Base-by-base conservation (phyloP, 176 grass and related monocot genomes). In the Oryza meyeriana region DNA sequence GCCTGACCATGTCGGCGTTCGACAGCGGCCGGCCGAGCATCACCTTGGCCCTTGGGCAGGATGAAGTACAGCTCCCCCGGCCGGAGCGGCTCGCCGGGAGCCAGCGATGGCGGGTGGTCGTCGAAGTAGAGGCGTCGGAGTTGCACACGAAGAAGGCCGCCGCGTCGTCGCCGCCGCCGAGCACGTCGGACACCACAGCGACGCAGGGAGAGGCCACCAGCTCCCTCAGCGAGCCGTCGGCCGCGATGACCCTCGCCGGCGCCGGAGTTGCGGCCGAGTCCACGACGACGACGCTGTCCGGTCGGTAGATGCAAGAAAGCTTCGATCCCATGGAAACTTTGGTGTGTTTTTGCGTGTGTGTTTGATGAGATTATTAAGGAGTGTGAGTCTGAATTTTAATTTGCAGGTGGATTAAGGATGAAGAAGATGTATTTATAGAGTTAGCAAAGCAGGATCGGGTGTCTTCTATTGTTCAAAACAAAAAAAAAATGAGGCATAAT, bases 111-210 rank as follows among this genome's bases (percentile, higher is more conserved):
- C 10, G 85, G 64, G 59, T 16, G 11, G 10, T 74, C 42, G 79
- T 87, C 74, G 42, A 94, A 91, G 75, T 89, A 91, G 28, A 94
- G 92, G 40, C 71, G 73, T 94, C 89, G 10, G 92, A 89, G 62
- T 87, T 87, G 89, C 92, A 91, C 48, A 77, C 17, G 41, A 94
- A 79, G 87, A 85, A 87, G 24, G 57, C 31, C 27, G 67, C 63
- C 32, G 50, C 38, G 8, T 5, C 30, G 8, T 35, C 20, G 48
- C 34, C 38, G 32, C 13, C 27, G 22, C 75, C 50, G 20, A 87
- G 74, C 0, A 77, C 32, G 61, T 86, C 55, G 28, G 90, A 86
- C 2, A 70, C 79, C 1, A 75, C 79, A 3, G 82, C 22, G 59
- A 69, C 24, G 16, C 12, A 14, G 0, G 36, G 17, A 0, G 79